A percentile compares a stretch with the other conserved stretches of the same genome.
Evolutionary conservation across 2,329 filamentous ascomycete species (phyloP).

Genomic region (Neofusicoccum cordaticola): DNA sequence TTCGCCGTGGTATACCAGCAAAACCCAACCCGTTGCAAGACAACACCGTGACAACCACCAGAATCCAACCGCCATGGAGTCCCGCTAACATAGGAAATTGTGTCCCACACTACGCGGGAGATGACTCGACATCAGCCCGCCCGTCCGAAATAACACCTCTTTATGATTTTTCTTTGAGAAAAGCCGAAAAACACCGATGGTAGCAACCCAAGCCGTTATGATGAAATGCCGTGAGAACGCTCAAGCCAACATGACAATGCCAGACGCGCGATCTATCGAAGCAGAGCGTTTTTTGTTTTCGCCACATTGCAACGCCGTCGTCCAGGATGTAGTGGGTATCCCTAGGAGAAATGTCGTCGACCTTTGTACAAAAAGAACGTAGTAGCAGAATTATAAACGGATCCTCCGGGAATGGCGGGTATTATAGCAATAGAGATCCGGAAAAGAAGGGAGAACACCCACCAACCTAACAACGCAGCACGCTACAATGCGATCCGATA

Average conservation of each 20-base stretch:
- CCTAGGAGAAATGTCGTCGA: slow-evolving; percentile 36
- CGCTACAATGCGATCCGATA: slow-evolving; percentile 35
- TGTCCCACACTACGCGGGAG: slow-evolving; percentile 23
- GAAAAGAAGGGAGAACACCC: slow-evolving; percentile 28
- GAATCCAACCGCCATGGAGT: slow-evolving; percentile 13
- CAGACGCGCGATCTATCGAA: slow-evolving; percentile 29
- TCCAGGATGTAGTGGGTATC: slow-evolving; percentile 38
- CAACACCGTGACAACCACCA: slow-evolving; percentile 17
- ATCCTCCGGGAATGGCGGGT: slow-evolving; percentile 37
- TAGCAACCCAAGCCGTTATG: slow-evolving; percentile 30
- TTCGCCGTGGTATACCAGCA: slow-evolving; percentile 41
- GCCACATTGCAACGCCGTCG: slow-evolving; percentile 41
- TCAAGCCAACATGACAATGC: slow-evolving; percentile 30
- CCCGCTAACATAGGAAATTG: slow-evolving; percentile 41
- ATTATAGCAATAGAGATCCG: slow-evolving; percentile 17
- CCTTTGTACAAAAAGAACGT: slow-evolving; percentile 38
- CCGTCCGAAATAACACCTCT: slow-evolving; percentile 19
- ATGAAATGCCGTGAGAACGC: slow-evolving; percentile 23
- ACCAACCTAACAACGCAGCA: slow-evolving; percentile 40
- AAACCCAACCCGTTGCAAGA: slow-evolving; percentile 17
- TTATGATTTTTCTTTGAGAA: slow-evolving; percentile 17
- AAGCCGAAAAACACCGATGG: slow-evolving; percentile 19
- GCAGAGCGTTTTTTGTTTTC: slow-evolving; percentile 24
- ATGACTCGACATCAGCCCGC: slow-evolving; percentile 11
- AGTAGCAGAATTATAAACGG: slow-evolving; percentile 38